Evolutionary conservation across 306 rosid species (phyloP), one percentile per base, ranked within the genome.

Genomic region (Trifolium repens): DNA sequence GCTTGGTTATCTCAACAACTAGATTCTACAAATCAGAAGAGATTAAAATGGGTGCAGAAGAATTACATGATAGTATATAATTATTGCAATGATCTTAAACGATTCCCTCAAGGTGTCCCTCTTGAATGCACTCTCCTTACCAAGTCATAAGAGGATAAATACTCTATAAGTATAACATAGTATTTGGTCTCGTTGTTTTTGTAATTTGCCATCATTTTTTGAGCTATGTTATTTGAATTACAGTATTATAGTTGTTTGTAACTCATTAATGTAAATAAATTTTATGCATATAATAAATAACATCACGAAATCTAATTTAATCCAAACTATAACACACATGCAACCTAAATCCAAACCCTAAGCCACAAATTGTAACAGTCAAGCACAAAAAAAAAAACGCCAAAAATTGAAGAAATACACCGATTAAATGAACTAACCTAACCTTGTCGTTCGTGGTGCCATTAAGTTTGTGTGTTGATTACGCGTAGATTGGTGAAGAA

Each of bases 1-100:
- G 27, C 80, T 0, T 87, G 91, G 93, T 79, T 85, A 35, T 65
- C 77, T 0, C 57, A 87, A 11, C 73, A 87, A 59, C 9, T 92
- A 46, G 90, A 87, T 50, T 15, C 78, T 0, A 58, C 83, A 1
- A 43, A 78, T 2, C 85, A 84, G 13, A 68, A 79, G 0, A 85
- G 71, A 42, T 39, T 92, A 1, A 37, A 60, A 7, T 85, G 89
- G 93, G 91, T 76, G 53, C 90, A 87, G 71, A 83, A 72, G 22
- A 87, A 90, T 27, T 87, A 84, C 71, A 92, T 90, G 96, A 88
- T 92, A 22, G 24, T 22, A 3, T 92, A 92, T 50, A 77, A 90
- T 67, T 90, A 88, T 44, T 92, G 93, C 30, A 9, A 61, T 4
- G 81, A 83, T 26, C 2, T 16, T 1, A 71, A 83, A 3, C 67